These are phyloP conservation scores for Trichophyton verrucosum DNA, from an alignment of 2,329 filamentous ascomycete genomes.

Conservation along the genomic window DNA sequence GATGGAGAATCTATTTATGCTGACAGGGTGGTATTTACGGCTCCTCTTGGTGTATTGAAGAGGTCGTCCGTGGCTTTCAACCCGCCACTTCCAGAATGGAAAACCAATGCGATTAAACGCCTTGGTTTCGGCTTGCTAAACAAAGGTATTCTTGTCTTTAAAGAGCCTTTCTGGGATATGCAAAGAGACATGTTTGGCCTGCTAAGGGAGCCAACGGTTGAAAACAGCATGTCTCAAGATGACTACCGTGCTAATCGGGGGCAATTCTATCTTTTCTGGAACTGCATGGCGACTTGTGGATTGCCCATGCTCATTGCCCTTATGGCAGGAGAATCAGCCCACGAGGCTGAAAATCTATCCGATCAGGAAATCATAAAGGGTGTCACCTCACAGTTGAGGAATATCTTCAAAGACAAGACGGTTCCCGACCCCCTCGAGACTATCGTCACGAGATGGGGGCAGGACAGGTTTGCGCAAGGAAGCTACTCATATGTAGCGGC, in stretches of 20 bases:
- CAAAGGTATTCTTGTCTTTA: slow-evolving; percentile 86
- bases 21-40: slow-evolving; percentile 83
- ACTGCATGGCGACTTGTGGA: slow-evolving; percentile 79
- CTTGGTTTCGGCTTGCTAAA: slow-evolving; percentile 91
- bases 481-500: slow-evolving; percentile 92
- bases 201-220: slow-evolving; percentile 58
- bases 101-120: slow-evolving; percentile 63
- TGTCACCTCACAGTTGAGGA: slow-evolving; percentile 63
- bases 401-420: slow-evolving; percentile 51
- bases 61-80: slow-evolving; percentile 69
- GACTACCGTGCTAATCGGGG: slow-evolving; percentile 70
- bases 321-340: slow-evolving; percentile 91
- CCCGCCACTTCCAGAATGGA: slow-evolving; percentile 82
- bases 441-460: slow-evolving; percentile 84
- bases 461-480: slow-evolving; percentile 79
- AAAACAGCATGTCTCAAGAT: slow-evolving; percentile 60
- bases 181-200: slow-evolving; percentile 88
- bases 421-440: slow-evolving; percentile 74
- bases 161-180: slow-evolving; percentile 80
- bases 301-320: slow-evolving; percentile 77
- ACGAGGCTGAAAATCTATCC: slow-evolving; percentile 65
- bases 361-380: slow-evolving; percentile 68
- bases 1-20: slow-evolving; percentile 66
- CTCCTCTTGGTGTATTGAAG: slow-evolving; percentile 84
- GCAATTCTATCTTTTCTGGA: slow-evolving; percentile 98